phyloP scores from a whole-genome alignment of 2,329 filamentous ascomycete genomes.

The Diplodia seriata region DNA sequence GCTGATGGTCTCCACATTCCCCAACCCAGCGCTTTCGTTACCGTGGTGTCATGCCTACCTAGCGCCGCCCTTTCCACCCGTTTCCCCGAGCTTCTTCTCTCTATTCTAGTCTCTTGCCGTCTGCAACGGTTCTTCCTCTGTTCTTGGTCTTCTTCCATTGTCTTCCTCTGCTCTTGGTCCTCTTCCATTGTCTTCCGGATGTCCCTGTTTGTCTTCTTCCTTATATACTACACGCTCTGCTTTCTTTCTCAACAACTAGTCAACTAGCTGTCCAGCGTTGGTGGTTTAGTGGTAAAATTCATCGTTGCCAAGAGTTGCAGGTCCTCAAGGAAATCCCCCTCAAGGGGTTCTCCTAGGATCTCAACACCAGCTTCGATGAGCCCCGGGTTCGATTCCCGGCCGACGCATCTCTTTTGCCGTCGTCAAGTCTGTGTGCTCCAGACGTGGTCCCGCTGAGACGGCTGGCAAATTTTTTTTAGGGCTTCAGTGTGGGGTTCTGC shows the following conservation, averaged over 20 bases:
- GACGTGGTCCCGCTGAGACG: not conserved
- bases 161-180: not conserved
- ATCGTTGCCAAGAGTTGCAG: conserved; percentile 18
- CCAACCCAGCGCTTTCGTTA: not conserved
- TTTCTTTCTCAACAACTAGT: not conserved
- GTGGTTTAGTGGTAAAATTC: conserved; percentile 28
- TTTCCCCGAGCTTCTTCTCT: not conserved
- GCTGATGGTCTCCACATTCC: not conserved
- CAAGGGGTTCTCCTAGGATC: not conserved
- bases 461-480: not conserved
- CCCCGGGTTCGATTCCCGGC: conserved; percentile 31
- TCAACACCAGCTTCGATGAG: conserved; percentile 23
- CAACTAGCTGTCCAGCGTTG: not conserved
- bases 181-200: not conserved
- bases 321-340: not conserved
- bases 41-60: not conserved
- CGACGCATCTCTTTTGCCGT: conserved; percentile 19
- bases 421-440: too few relatives aligned
- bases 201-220: not conserved
- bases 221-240: too few relatives aligned
- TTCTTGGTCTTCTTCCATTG: not conserved
- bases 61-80: too few relatives aligned
- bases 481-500: not conserved
- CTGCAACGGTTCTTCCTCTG: not conserved
- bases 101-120: too few relatives aligned